Conservation (phyloP, 352 stramenopile genomes). For the Globisporangium perplexum region DNA sequence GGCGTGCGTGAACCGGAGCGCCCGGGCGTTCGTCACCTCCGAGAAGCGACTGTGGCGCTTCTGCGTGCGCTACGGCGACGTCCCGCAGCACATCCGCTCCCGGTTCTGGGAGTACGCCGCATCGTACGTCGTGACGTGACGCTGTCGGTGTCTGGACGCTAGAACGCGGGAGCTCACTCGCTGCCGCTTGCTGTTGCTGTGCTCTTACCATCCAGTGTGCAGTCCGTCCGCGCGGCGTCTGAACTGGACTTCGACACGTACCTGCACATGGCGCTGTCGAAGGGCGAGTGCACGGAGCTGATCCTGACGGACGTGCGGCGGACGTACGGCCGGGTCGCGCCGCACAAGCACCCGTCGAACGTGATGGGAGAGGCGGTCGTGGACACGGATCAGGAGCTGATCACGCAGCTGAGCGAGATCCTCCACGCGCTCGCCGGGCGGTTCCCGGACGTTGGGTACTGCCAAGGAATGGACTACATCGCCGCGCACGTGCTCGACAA, state of each 20-base stretch:
- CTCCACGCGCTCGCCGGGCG: slow-evolving; percentile 72
- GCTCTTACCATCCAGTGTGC: slow-evolving; percentile 7
- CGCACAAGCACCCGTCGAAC: slow-evolving; percentile 61
- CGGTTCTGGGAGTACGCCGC: slow-evolving; percentile 69
- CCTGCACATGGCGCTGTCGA: slow-evolving; percentile 78
- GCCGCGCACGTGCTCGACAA: slow-evolving; percentile 75
- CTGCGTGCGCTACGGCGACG: slow-evolving; percentile 72
- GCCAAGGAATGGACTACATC: slow-evolving; percentile 88
- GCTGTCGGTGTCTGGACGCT: too few relatives aligned
- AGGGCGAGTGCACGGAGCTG: slow-evolving; percentile 75
- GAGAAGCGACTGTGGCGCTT: slow-evolving; percentile 74
- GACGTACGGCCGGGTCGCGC: slow-evolving; percentile 76
- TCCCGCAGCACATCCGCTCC: slow-evolving; percentile 50
- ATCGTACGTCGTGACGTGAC: slow-evolving; percentile 19
- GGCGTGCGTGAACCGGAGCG: slow-evolving; percentile 48
- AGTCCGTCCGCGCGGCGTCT: slow-evolving; percentile 36
- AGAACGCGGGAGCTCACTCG: neutral
- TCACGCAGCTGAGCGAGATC: slow-evolving; percentile 71
- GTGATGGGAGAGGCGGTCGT: slow-evolving; percentile 41
- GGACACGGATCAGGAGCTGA: slow-evolving; percentile 63
- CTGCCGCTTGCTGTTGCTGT: too few relatives aligned
- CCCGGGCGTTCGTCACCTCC: slow-evolving; percentile 52
- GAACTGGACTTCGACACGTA: slow-evolving; percentile 84
- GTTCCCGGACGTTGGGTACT: slow-evolving; percentile 83
- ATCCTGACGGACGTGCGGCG: slow-evolving; percentile 82